These are phyloP conservation scores for Hortiboletus campestris DNA, from an alignment of 768 basidiomycete genomes.

Conservation along the genomic window DNA sequence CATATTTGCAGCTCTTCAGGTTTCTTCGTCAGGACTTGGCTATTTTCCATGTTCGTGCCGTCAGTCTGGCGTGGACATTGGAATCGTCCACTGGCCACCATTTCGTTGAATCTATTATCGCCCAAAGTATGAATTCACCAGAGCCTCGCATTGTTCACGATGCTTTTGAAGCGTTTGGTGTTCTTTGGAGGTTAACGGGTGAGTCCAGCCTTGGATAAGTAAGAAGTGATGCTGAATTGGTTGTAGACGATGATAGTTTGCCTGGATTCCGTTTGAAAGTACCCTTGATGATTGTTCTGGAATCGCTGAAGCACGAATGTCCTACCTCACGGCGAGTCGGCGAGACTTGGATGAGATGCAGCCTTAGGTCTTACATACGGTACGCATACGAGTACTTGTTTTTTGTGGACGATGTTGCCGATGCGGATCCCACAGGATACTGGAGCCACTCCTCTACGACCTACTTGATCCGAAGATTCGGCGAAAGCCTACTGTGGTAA, in stretches of 20 bases:
- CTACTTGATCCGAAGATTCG: conserved; percentile 69
- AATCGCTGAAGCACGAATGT: conserved; percentile 75
- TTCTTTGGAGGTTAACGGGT: conserved; percentile 90
- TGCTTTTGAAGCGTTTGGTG: conserved; percentile 85
- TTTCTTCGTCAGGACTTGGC: conserved; percentile 69
- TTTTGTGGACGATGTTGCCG: neutral
- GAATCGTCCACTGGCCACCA: conserved; percentile 52
- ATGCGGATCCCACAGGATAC: conserved; percentile 50
- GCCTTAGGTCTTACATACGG: conserved; percentile 88
- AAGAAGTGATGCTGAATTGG: conserved; percentile 5
- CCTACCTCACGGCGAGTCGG: conserved; percentile 73
- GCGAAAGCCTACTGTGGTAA: conserved; percentile 46
- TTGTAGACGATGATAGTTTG: conserved; percentile 69
- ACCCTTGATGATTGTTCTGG: conserved; percentile 86
- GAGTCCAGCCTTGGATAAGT: conserved; percentile 12
- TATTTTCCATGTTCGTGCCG: conserved; percentile 78
- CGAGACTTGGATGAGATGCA: conserved; percentile 98
- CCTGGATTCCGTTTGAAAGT: conserved; percentile 83
- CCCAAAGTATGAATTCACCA: conserved; percentile 63
- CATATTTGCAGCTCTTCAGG: conserved; percentile 53
- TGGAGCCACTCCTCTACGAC: conserved; percentile 84
- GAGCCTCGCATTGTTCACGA: conserved; percentile 47
- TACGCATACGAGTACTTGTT: conserved; percentile 28
- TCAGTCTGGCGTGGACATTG: conserved; percentile 79
- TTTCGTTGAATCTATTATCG: conserved; percentile 77